Percentiles rank a stretch among this genome's conserved stretches.
These are phyloP conservation scores for Leishmania martiniquensis DNA, from an alignment of 208 protist species.

Conservation along the genomic window DNA sequence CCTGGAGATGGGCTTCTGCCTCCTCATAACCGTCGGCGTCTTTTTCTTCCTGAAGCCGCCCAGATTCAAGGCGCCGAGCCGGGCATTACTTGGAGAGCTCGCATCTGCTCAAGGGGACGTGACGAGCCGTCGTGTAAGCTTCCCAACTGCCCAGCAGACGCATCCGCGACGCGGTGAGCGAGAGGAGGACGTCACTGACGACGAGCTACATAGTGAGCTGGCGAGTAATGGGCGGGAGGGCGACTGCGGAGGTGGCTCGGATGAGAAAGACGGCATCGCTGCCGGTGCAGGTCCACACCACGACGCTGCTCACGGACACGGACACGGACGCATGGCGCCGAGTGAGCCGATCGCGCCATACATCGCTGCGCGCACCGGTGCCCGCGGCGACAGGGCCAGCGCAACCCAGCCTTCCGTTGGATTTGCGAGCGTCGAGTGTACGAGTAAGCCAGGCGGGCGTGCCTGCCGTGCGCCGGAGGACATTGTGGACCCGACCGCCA, in stretches of 20 bases:
- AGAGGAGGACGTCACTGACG: constrained; percentile 5
- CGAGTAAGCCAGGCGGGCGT: constrained; percentile 3
- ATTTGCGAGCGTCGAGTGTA: not conserved
- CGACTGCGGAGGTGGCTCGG: not conserved
- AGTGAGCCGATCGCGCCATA: constrained; percentile 4
- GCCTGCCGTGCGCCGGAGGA: constrained; percentile 10
- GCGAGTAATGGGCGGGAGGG: not conserved
- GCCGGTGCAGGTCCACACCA: not conserved
- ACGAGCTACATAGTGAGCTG: constrained; percentile 12
- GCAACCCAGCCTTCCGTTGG: not conserved
- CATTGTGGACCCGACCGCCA: constrained; percentile 13
- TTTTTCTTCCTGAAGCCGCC: constrained; percentile 56
- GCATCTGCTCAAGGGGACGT: constrained; percentile 3
- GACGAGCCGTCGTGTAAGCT: not conserved
- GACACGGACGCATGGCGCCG: not conserved
- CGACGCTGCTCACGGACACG: not conserved
- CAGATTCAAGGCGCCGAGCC: constrained; percentile 38
- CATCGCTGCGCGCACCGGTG: not conserved
- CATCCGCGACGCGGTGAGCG: constrained; percentile 13
- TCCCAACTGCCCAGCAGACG: not conserved
- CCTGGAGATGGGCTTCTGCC: constrained; percentile 53
- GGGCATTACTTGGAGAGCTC: constrained; percentile 21
- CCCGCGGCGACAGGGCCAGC: not conserved
- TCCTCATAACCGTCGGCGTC: constrained; percentile 41
- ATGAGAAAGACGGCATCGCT: not conserved